Conservation (phyloP, 495 filamentous ascomycete species). For the Penicillium angulare region DNA sequence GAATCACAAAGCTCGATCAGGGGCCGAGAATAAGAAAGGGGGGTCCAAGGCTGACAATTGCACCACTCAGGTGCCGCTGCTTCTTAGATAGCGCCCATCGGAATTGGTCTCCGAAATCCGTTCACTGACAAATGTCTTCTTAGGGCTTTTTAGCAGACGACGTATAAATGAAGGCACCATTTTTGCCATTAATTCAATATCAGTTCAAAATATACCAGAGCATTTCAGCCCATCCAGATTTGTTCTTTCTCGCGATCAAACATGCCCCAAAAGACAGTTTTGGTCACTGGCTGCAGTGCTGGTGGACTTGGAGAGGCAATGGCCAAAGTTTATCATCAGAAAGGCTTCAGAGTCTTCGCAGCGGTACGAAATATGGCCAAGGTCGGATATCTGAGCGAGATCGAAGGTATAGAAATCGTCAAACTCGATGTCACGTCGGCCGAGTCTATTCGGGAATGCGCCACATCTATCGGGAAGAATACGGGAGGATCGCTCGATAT, state of each 20-base stretch:
- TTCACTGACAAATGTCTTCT: no score
- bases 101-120: no score
- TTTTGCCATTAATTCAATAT: background rate
- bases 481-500: background rate
- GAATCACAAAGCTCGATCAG: no score
- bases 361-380: background rate
- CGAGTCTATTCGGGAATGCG: constrained; percentile 7
- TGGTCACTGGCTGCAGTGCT: constrained; percentile 7
- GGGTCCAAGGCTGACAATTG: no score
- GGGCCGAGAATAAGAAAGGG: no score
- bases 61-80: no score
- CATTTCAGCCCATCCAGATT: background rate
- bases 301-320: constrained; percentile 11
- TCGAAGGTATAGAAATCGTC: background rate
- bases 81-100: no score
- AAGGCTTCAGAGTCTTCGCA: background rate
- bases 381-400: background rate
- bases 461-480: background rate
- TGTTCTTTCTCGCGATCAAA: background rate
- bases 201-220: background rate
- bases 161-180: no score
- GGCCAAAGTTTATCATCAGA: constrained; percentile 4
- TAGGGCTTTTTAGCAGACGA: no score
- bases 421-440: constrained; percentile 5
- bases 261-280: background rate